These are phyloP conservation scores for Ilyonectria destructans DNA, from an alignment of 2,329 filamentous ascomycete species.

Conservation along the genomic window DNA sequence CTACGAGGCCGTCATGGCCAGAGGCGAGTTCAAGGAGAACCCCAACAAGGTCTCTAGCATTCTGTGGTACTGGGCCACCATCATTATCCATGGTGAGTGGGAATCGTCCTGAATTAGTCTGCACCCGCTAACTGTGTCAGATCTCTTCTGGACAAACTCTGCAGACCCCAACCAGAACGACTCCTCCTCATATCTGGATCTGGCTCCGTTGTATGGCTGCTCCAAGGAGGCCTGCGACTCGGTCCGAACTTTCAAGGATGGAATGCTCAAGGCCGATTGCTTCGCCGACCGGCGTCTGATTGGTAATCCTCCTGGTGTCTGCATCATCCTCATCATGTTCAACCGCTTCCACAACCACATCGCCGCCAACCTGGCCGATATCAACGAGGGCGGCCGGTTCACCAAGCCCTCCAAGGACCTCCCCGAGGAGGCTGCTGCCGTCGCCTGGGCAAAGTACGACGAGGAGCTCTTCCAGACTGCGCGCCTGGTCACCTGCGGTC, in stretches of 20 bases:
- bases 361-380: slow-evolving; percentile 83
- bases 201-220: slow-evolving; percentile 81
- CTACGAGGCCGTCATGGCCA: slow-evolving; percentile 75
- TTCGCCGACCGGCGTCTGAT: slow-evolving; percentile 81
- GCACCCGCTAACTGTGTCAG: slow-evolving; percentile 49
- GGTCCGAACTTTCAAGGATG: slow-evolving; percentile 80
- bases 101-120: rapidly evolving
- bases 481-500: slow-evolving; percentile 79
- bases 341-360: slow-evolving; percentile 91
- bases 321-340: slow-evolving; percentile 83
- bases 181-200: slow-evolving; percentile 81
- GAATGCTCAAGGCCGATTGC: slow-evolving; percentile 80
- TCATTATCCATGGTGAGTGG: slow-evolving; percentile 78
- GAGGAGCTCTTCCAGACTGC: slow-evolving; percentile 87
- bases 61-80: slow-evolving; percentile 81
- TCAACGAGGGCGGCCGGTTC: slow-evolving; percentile 90
- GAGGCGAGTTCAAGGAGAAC: slow-evolving; percentile 67
- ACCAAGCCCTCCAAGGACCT: slow-evolving; percentile 71
- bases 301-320: slow-evolving; percentile 81
- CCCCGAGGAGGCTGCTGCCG: slow-evolving; percentile 64
- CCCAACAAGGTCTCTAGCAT: slow-evolving; percentile 82
- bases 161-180: slow-evolving; percentile 73
- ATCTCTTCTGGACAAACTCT: slow-evolving; percentile 81
- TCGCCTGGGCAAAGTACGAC: slow-evolving; percentile 79
- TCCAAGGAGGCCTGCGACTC: slow-evolving; percentile 77